phyloP scores from a whole-genome alignment of 305 asterid species.

The Solanum hybrid region DNA sequence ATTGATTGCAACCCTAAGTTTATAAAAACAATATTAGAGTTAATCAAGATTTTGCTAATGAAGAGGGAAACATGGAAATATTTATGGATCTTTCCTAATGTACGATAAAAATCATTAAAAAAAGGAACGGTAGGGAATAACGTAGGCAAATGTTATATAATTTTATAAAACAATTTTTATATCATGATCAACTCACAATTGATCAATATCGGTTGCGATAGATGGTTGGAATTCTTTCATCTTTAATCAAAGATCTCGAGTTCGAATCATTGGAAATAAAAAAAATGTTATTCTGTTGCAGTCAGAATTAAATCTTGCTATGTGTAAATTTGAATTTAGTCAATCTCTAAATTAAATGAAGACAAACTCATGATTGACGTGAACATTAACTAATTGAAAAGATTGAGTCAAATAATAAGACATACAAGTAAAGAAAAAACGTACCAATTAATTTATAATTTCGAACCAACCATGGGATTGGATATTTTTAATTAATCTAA shows the following conservation, averaged over 20 bases:
- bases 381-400: neutral
- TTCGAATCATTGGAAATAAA: accelerated
- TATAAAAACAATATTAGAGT: neutral
- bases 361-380: neutral
- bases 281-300: neutral
- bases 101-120: neutral
- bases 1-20: neutral
- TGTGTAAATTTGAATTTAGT: neutral
- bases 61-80: slow-evolving; percentile 2
- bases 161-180: neutral
- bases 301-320: neutral
- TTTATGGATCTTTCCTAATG: neutral
- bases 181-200: neutral
- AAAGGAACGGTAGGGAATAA: neutral
- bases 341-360: neutral
- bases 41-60: neutral
- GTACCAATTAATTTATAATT: neutral
- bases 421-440: neutral
- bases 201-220: neutral
- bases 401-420: slow-evolving; percentile 15
- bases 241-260: neutral
- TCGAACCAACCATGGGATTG: neutral
- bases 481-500: neutral
- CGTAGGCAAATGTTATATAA: neutral
- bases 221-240: neutral